Conservation (phyloP, 1,139 yeast species). For the Zhuliangozyma parablackwelliae region DNA sequence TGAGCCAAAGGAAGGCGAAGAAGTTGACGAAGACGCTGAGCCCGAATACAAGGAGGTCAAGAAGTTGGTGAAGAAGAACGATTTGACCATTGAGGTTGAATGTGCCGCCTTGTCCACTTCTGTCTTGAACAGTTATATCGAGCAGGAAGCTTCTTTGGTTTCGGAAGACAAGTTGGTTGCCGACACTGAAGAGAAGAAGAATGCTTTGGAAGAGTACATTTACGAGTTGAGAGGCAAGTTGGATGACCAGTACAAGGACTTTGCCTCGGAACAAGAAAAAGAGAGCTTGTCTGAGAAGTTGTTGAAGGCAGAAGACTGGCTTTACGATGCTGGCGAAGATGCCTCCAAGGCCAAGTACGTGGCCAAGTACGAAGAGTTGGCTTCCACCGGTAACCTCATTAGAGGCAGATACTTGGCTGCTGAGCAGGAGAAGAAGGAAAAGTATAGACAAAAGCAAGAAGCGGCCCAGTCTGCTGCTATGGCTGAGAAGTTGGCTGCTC, state of each 20-base stretch:
- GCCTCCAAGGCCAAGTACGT: slow-evolving; percentile 94
- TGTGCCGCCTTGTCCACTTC: slow-evolving; percentile 64
- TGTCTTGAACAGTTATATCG: slow-evolving; percentile 59
- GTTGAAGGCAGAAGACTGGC: slow-evolving; percentile 93
- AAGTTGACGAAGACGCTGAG: slow-evolving; percentile 48
- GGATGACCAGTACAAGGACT: slow-evolving; percentile 84
- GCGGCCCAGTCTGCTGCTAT: slow-evolving; percentile 81
- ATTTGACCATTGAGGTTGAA: slow-evolving; percentile 51
- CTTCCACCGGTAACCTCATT: slow-evolving; percentile 89
- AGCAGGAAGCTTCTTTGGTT: slow-evolving; percentile 78
- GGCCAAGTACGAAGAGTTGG: slow-evolving; percentile 97
- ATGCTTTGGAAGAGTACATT: slow-evolving; percentile 96
- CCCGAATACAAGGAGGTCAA: slow-evolving; percentile 89
- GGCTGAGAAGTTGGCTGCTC: slow-evolving; percentile 89
- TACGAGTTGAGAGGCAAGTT: slow-evolving; percentile 96
- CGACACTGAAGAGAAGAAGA: slow-evolving; percentile 98
- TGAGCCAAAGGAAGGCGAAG: slow-evolving; percentile 57
- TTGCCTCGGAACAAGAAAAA: slow-evolving; percentile 91
- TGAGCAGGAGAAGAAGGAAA: slow-evolving; percentile 93
- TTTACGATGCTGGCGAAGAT: slow-evolving; percentile 95
- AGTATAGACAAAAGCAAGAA: slow-evolving; percentile 81
- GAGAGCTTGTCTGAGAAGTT: slow-evolving; percentile 68
- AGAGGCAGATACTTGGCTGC: slow-evolving; percentile 93
- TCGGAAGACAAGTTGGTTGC: slow-evolving; percentile 94
- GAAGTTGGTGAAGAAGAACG: slow-evolving; percentile 90